phyloP scores from a whole-genome alignment of 805 yeast genomes.

The Candida manassasensis region DNA sequence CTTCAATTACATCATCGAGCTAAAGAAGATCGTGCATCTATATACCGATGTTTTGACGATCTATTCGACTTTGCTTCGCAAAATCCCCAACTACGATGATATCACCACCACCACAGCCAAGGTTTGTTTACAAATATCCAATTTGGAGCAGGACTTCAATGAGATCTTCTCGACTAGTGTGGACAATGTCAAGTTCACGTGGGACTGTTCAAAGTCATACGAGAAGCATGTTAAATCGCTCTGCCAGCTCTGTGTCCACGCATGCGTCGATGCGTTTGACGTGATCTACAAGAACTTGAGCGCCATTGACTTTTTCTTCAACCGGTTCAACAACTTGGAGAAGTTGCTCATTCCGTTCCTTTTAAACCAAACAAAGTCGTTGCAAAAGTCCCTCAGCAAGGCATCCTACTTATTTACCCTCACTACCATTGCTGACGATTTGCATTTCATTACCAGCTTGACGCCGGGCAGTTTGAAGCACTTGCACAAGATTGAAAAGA shows the following conservation, averaged over 20 bases:
- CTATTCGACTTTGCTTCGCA: constrained; percentile 33
- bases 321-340: constrained; percentile 32
- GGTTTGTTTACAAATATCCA: constrained; percentile 16
- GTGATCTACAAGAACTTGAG: constrained; percentile 20
- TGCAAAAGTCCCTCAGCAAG: constrained; percentile 23
- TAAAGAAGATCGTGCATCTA: constrained; percentile 32
- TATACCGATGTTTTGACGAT: constrained; percentile 35
- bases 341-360: constrained; percentile 34
- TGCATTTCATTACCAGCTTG: constrained; percentile 15
- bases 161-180: constrained; percentile 19
- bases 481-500: constrained; percentile 32
- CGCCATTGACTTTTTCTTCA: constrained; percentile 37
- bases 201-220: constrained; percentile 18
- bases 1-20: constrained; percentile 19
- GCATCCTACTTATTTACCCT: constrained; percentile 23
- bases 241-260: constrained; percentile 14
- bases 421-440: constrained; percentile 28
- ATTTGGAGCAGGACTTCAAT: constrained; percentile 30
- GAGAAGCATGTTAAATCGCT: constrained; percentile 19
- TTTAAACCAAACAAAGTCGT: constrained; percentile 25
- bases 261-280: constrained; percentile 15
- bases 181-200: neutral
- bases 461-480: constrained; percentile 23
- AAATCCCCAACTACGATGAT: constrained; percentile 39
- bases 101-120: constrained; percentile 27